Evolutionary conservation across 2,329 filamentous ascomycete species (phyloP), one percentile per base, ranked within the genome.

Genomic region (Scedosporium aurantiacum): DNA sequence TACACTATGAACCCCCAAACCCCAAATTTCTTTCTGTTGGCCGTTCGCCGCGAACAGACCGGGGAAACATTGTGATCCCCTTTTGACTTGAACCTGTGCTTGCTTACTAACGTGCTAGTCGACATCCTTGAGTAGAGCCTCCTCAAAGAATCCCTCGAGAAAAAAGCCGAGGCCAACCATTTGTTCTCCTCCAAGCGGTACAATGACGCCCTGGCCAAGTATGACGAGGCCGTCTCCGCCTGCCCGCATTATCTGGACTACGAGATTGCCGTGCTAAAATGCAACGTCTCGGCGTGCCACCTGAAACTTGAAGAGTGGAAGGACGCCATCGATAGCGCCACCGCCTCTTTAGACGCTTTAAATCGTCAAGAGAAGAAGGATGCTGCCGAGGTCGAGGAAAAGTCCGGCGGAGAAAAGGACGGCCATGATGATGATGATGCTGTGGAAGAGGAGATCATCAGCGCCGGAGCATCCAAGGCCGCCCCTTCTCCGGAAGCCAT

Each of bases 211-310:
- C 87, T 97, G 64, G 82, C 86, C 66, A 87, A 83, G 63, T 97
- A 97, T 75, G 87, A 91, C 68, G 84, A 88, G 66, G 92, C 94
- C 23, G 79, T 95, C 2, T 80, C 84, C 12, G 82, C 86, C 6
- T 92, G 90, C 68, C 93, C 93, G 1, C 86, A 84, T 65, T 95
- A 96, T 71, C 82, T 96, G 27, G 86, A 93, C 71, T 96, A 90
- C 75, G 91, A 96, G 67, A 80, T 93, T 64, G 91, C 92, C 27
- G 90, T 97, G 8, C 79, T 97, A 5, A 85, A 87, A 63, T 91
- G 89, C 71, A 97, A 97, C 76, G 87, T 97, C 66, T 83, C 93
- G 1, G 93, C 92, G 8, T 96, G 91, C 70, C 85, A 96, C 68
- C 73, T 97, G 61, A 95, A 95, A 71, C 78, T 95, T 2, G 80